Base-by-base conservation (phyloP, 805 yeast genomes). In the Yarrowia keelungensis region DNA sequence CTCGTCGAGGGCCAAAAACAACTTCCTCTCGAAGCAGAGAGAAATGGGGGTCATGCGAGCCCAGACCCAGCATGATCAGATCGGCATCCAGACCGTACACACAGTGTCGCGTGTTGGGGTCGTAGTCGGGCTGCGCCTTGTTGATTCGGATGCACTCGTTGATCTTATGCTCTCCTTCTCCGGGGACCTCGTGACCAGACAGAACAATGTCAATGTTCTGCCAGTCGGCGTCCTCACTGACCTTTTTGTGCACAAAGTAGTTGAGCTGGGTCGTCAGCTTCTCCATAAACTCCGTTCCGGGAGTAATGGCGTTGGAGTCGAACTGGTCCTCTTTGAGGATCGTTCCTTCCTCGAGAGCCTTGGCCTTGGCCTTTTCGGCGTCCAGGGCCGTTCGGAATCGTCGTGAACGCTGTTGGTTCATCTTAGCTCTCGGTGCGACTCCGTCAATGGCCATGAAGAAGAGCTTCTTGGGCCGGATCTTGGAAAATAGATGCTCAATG, bases 391-490 rank as follows among this genome's bases (percentile, higher is more conserved):
- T 88, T 79, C 97, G 84, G 79, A 94, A 94, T 80, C 99, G 87
- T 83, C 99, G 88, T 0, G 97, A 87, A 80, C 99, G 86, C 79
- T 94, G 99, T 79, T 94, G 98, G 77, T 94, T 94, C 97, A 94
- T 93, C 76, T 94, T 94, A 11, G 99, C 99, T 77, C 99, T 83
- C 50, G 99, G 99, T 0, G 99, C 99, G 65, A 94, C 98, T 77
- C 99, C 99, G 80, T 94, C 99, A 74, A 94, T 91, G 3, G 99
- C 98, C 97, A 94, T 92, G 77, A 89, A 93, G 73, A 94, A 91
- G 14, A 89, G 86, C 76, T 91, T 85, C 74, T 90, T 84, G 9
- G 99, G 99, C 77, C 88, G 87, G 72, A 95, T 92, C 35, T 92
- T 86, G 71, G 88, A 88, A 75, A 95, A 94, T 69, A 95, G 81